Conservation (phyloP, 2,329 filamentous ascomycete genomes). For the Coniochaeta sp. region DNA sequence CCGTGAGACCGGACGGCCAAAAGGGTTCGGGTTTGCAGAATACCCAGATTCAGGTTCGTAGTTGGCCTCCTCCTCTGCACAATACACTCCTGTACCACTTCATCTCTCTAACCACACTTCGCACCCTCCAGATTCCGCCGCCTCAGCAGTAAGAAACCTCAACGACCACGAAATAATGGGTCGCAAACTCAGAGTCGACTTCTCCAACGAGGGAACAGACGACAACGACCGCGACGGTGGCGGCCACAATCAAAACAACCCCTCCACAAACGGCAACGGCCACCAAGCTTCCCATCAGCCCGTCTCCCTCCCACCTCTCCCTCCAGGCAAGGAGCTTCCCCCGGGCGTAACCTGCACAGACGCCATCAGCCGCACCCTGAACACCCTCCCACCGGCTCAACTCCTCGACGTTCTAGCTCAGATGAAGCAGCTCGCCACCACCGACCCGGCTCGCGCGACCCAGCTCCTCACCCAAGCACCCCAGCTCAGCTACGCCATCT, state of each 20-base stretch:
- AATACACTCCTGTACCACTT: neutral
- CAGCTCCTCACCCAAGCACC: slow-evolving; percentile 84
- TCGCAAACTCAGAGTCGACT: slow-evolving; percentile 89
- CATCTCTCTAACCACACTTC: slow-evolving; percentile 4
- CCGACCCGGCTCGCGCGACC: slow-evolving; percentile 74
- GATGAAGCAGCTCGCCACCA: slow-evolving; percentile 84
- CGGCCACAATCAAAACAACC: slow-evolving; percentile 6
- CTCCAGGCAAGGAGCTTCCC: slow-evolving; percentile 75
- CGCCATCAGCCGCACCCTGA: slow-evolving; percentile 85
- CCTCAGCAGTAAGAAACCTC: slow-evolving; percentile 88
- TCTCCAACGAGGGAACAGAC: slow-evolving; percentile 82
- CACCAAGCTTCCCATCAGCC: neutral
- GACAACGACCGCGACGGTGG: slow-evolving; percentile 36
- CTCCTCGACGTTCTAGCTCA: slow-evolving; percentile 89
- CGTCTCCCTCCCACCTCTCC: slow-evolving; percentile 63
- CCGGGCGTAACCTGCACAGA: slow-evolving; percentile 79
- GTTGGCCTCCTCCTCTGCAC: too few relatives aligned
- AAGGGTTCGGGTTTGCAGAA: slow-evolving; percentile 95
- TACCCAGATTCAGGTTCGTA: slow-evolving; percentile 77
- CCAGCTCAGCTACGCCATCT: slow-evolving; percentile 89
- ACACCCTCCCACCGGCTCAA: slow-evolving; percentile 77
- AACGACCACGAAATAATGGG: slow-evolving; percentile 96
- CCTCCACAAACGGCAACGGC: neutral
- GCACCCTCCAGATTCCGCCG: slow-evolving; percentile 58
- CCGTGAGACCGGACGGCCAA: slow-evolving; percentile 86